Percentiles rank a stretch among this genome's conserved stretches.
phyloP scores from a whole-genome alignment of 2,329 filamentous ascomycete genomes.

The Albifimbria verrucaria region DNA sequence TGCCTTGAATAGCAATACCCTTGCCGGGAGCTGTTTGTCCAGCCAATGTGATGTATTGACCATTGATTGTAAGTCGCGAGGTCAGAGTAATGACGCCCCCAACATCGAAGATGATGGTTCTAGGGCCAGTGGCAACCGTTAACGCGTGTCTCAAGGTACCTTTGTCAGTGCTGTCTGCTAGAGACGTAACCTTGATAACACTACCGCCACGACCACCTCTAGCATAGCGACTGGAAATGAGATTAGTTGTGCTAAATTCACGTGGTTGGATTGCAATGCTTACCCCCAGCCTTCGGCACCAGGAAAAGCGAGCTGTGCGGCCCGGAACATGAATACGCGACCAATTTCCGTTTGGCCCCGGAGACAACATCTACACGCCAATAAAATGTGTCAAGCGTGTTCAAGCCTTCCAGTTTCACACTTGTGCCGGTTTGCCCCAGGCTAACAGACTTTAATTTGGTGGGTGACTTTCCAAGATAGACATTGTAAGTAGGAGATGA shows the following conservation, averaged over 20 bases:
- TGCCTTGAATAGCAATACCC: constrained; percentile 15
- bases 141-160: constrained; percentile 33
- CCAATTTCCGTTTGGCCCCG: constrained; percentile 15
- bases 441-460: constrained; percentile 11
- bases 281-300: constrained; percentile 33
- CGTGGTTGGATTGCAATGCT: background rate
- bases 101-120: constrained; percentile 44
- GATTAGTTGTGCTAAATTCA: background rate
- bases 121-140: constrained; percentile 35
- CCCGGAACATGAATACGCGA: constrained; percentile 24
- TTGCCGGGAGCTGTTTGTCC: background rate
- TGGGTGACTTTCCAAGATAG: constrained; percentile 18
- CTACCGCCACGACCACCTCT: constrained; percentile 32
- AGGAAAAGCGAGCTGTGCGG: constrained; percentile 31
- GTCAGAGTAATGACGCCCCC: constrained; percentile 45
- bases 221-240: constrained; percentile 18
- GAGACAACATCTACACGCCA: constrained; percentile 27
- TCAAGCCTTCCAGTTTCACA: constrained; percentile 7
- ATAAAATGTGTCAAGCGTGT: constrained; percentile 23
- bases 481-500: constrained; percentile 20
- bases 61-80: constrained; percentile 39
- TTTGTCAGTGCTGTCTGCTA: constrained; percentile 23
- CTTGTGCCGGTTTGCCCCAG: background rate
- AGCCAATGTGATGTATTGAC: background rate
- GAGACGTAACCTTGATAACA: constrained; percentile 33